Conservation (phyloP, 176 grass and related monocot species). For the Carex parvula region DNA sequence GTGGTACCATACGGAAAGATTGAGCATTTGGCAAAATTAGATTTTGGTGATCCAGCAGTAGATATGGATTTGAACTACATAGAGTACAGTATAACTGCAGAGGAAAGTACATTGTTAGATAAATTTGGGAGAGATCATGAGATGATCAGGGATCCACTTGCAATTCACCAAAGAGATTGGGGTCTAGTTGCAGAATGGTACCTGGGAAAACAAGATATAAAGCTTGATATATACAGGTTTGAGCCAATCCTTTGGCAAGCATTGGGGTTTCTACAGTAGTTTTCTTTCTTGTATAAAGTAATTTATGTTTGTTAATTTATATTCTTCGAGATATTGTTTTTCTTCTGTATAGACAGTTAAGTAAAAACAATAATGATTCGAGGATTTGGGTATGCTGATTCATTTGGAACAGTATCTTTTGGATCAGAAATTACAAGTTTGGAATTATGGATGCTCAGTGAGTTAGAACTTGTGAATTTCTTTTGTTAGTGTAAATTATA, state of each 20-base stretch:
- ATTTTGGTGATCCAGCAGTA: slow-evolving; percentile 51
- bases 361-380: background rate
- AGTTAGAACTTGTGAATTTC: background rate
- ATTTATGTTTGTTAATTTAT: slow-evolving; percentile 6
- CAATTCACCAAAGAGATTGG: slow-evolving; percentile 57
- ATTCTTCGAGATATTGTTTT: background rate
- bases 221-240: slow-evolving; percentile 47
- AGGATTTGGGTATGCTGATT: background rate
- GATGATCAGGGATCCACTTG: slow-evolving; percentile 44
- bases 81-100: slow-evolving; percentile 43
- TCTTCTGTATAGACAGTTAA: background rate
- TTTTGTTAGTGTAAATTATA: background rate
- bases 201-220: slow-evolving; percentile 59
- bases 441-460: background rate
- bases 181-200: slow-evolving; percentile 56
- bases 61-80: slow-evolving; percentile 66
- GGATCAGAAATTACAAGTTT: background rate
- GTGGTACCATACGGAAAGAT: slow-evolving; percentile 53
- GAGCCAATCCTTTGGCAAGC: slow-evolving; percentile 31
- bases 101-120: slow-evolving; percentile 61
- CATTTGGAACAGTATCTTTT: background rate
- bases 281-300: background rate
- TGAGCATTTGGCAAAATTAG: slow-evolving; percentile 39
- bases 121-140: slow-evolving; percentile 55
- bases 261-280: slow-evolving; percentile 33